Conservation (phyloP, 1,139 yeast species). For the Pichia terricola region DNA sequence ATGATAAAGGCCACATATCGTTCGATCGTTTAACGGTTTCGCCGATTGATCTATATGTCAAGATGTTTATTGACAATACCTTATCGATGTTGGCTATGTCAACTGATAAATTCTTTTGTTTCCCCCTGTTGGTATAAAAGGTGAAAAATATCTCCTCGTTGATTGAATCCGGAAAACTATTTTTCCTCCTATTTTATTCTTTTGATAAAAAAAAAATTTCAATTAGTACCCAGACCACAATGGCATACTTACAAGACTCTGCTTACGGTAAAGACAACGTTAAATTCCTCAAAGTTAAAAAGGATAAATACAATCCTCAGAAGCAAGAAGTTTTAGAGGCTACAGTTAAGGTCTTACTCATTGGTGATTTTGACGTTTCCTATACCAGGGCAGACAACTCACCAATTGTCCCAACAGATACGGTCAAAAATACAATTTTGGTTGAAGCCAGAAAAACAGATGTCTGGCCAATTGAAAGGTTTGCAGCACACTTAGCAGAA, state of each 20-base stretch:
- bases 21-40: too few relatives aligned
- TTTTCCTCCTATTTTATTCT: too few relatives aligned
- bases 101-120: too few relatives aligned
- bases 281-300: constrained; percentile 78
- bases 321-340: constrained; percentile 80
- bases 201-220: too few relatives aligned
- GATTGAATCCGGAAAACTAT: too few relatives aligned
- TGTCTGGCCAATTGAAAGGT: constrained; percentile 83
- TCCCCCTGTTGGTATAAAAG: too few relatives aligned
- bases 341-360: constrained; percentile 63
- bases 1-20: too few relatives aligned
- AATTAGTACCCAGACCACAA: constrained; percentile 2
- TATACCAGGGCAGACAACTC: constrained; percentile 84
- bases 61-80: too few relatives aligned
- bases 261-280: constrained; percentile 89
- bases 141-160: too few relatives aligned
- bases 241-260: constrained; percentile 32
- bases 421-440: constrained; percentile 81
- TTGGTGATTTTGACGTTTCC: constrained; percentile 68
- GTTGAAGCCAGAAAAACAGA: constrained; percentile 73
- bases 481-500: constrained; percentile 75
- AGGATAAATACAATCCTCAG: constrained; percentile 58
- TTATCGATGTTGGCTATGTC: too few relatives aligned
- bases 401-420: constrained; percentile 88
- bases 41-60: too few relatives aligned